These are phyloP conservation scores for Suillus decipiens DNA, from an alignment of 768 basidiomycete genomes.

Conservation along the genomic window DNA sequence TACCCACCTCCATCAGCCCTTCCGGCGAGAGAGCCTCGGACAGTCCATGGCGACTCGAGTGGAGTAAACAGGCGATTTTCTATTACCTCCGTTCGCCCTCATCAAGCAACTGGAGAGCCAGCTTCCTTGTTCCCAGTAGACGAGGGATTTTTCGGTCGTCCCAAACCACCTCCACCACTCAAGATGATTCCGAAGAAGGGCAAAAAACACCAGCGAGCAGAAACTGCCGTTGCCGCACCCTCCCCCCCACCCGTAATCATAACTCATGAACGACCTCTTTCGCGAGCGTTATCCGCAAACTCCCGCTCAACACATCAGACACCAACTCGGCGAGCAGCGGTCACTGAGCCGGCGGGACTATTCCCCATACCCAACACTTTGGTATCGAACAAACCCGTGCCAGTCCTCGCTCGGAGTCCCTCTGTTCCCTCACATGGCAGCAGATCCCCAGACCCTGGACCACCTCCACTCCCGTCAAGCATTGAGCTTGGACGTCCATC, in stretches of 20 bases:
- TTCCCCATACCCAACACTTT: not conserved
- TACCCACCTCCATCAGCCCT: too few relatives aligned
- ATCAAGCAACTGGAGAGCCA: not conserved
- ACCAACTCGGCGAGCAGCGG: not conserved
- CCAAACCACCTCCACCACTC: slow-evolving; percentile 22
- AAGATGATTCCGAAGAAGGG: slow-evolving; percentile 9
- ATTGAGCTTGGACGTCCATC: not conserved
- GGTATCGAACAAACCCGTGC: not conserved
- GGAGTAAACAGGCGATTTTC: not conserved
- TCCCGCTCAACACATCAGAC: not conserved
- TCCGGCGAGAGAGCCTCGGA: too few relatives aligned
- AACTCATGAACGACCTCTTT: not conserved
- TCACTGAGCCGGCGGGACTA: not conserved
- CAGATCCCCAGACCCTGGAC: not conserved
- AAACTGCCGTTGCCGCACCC: slow-evolving; percentile 5
- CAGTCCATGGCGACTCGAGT: not conserved
- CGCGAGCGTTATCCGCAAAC: not conserved
- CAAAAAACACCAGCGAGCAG: slow-evolving; percentile 16
- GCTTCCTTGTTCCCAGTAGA: slow-evolving; percentile 17
- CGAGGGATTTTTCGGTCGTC: slow-evolving; percentile 25
- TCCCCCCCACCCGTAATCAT: not conserved
- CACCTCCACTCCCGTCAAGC: too few relatives aligned
- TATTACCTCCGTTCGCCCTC: not conserved
- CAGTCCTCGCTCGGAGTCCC: not conserved
- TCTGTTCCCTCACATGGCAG: not conserved